phyloP scores from a whole-genome alignment of 176 grass and related monocot genomes.

The Calamus simplicifolius region DNA sequence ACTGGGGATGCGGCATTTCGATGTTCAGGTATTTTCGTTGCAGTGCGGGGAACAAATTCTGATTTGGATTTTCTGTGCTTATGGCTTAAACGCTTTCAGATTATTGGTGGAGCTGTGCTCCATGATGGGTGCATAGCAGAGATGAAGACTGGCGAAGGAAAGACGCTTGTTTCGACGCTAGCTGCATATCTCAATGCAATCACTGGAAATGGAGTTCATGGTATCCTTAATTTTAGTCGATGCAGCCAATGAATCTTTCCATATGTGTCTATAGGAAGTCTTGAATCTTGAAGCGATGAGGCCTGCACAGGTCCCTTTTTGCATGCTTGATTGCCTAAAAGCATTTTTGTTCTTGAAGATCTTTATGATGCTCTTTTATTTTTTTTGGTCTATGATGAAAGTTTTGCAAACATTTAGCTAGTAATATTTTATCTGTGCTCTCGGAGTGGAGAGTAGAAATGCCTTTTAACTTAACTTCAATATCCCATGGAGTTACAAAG shows the following conservation, averaged over 20 bases:
- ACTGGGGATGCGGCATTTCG: conserved; percentile 80
- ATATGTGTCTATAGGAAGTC: background rate
- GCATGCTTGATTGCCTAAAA: too few relatives aligned
- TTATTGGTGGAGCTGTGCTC: conserved; percentile 96
- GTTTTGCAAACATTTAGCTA: too few relatives aligned
- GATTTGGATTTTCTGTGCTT: too few relatives aligned
- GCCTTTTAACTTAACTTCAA: too few relatives aligned
- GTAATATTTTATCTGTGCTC: too few relatives aligned
- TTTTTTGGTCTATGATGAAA: too few relatives aligned
- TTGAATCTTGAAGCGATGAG: too few relatives aligned
- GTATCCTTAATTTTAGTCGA: conserved; percentile 26
- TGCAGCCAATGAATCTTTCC: background rate
- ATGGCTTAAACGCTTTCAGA: conserved; percentile 23
- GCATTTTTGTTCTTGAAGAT: too few relatives aligned
- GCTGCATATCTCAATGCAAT: conserved; percentile 84
- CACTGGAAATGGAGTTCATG: conserved; percentile 80
- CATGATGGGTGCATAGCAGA: conserved; percentile 93
- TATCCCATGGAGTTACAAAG: too few relatives aligned
- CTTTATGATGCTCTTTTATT: too few relatives aligned
- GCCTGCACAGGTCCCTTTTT: too few relatives aligned
- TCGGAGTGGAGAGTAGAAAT: too few relatives aligned
- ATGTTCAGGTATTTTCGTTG: conserved; percentile 57
- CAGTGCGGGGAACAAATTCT: background rate
- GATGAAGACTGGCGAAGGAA: conserved; percentile 97
- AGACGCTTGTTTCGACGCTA: conserved; percentile 84